These are phyloP conservation scores for Venturia nashicola DNA, from an alignment of 2,329 filamentous ascomycete species.

Conservation along the genomic window DNA sequence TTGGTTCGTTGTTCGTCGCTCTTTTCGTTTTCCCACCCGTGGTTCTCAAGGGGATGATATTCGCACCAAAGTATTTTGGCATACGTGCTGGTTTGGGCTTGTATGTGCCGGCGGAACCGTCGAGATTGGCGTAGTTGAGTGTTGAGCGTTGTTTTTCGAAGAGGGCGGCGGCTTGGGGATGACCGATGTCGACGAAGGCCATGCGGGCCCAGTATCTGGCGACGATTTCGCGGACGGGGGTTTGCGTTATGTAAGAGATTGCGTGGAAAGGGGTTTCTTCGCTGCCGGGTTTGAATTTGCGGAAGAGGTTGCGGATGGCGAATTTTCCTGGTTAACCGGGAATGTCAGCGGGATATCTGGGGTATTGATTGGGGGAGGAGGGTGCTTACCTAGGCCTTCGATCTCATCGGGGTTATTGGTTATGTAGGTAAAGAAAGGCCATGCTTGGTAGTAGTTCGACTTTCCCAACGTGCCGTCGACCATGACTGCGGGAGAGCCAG, in stretches of 20 bases:
- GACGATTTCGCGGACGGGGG: constrained; percentile 28
- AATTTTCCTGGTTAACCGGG: background rate
- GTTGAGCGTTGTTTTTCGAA: constrained; percentile 24
- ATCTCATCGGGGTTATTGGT: constrained; percentile 36
- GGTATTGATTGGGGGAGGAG: background rate
- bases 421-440: constrained; percentile 38
- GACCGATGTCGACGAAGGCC: constrained; percentile 40
- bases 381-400: constrained; percentile 13
- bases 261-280: constrained; percentile 39
- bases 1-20: no score
- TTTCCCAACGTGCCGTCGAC: constrained; percentile 28
- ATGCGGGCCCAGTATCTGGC: constrained; percentile 42
- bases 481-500: constrained; percentile 35
- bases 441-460: constrained; percentile 38
- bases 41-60: constrained; percentile 33
- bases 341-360: background rate
- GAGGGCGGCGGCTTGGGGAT: constrained; percentile 26
- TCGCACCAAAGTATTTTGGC: constrained; percentile 39
- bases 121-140: constrained; percentile 18
- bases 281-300: constrained; percentile 31
- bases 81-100: constrained; percentile 29
- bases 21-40: no score
- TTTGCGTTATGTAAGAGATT: constrained; percentile 27
- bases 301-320: constrained; percentile 19
- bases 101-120: constrained; percentile 26